Percentiles rank a stretch among this genome's conserved stretches.
Evolutionary conservation across 176 grass and related monocot species (phyloP).

Genomic region (Ananas comosus): DNA sequence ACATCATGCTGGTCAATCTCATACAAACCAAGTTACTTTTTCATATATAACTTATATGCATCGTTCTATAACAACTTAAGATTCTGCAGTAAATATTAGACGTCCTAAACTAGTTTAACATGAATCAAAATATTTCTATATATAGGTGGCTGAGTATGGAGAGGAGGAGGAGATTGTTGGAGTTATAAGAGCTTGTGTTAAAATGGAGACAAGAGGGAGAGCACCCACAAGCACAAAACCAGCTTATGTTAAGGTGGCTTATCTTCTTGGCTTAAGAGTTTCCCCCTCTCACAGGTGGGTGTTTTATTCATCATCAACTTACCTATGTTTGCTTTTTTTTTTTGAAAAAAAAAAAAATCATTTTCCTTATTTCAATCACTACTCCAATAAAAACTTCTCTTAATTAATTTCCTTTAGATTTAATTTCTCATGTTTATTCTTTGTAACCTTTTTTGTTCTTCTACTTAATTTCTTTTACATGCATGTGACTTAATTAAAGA

Average conservation of each 20-base stretch:
- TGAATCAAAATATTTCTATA: background rate
- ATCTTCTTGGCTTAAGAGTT: conserved; percentile 57
- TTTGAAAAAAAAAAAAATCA: too few species aligned
- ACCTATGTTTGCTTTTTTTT: background rate
- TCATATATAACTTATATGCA: background rate
- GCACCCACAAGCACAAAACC: background rate
- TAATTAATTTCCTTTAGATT: too few species aligned
- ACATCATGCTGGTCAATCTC: conserved; percentile 52
- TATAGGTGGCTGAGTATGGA: conserved; percentile 52
- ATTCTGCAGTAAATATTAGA: background rate
- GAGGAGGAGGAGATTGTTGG: conserved; percentile 47
- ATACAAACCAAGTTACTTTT: background rate
- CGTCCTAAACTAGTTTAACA: background rate
- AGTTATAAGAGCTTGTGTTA: conserved; percentile 46
- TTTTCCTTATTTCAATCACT: background rate
- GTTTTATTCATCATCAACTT: background rate
- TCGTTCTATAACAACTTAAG: background rate
- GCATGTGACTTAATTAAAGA: too few species aligned
- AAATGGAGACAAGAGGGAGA: conserved; percentile 33
- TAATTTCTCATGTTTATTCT: too few species aligned
- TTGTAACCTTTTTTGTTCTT: too few species aligned
- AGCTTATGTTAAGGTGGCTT: conserved; percentile 44
- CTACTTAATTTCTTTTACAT: too few species aligned
- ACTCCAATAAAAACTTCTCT: too few species aligned
- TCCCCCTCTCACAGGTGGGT: conserved; percentile 45